phyloP scores from a whole-genome alignment of 2,329 filamentous ascomycete species.

The Clarireedia homoeocarpa region DNA sequence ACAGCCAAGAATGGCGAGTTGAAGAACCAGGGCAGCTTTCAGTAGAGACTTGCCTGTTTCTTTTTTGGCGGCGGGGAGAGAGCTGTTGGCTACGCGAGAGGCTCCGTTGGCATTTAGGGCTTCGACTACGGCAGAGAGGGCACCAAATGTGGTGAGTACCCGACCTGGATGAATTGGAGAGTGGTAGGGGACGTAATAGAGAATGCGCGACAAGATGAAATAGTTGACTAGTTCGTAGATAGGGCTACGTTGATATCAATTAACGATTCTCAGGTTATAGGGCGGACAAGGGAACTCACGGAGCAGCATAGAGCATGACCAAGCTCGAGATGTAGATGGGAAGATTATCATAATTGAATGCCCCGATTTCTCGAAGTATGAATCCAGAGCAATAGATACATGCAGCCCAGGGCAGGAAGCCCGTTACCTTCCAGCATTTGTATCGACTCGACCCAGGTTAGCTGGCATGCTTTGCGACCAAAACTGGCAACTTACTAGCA shows the following conservation, averaged over 20 bases:
- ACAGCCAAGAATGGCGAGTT: constrained; percentile 42
- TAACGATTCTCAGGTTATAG: background rate
- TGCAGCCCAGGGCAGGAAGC: constrained; percentile 46
- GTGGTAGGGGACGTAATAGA: constrained; percentile 54
- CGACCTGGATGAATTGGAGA: constrained; percentile 42
- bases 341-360: constrained; percentile 41
- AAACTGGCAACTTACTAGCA: constrained; percentile 39
- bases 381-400: constrained; percentile 50
- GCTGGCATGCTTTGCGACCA: background rate
- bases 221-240: constrained; percentile 55
- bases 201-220: constrained; percentile 49
- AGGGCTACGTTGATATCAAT: constrained; percentile 34
- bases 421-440: constrained; percentile 47
- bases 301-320: constrained; percentile 25
- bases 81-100: constrained; percentile 39
- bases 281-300: constrained; percentile 20
- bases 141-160: constrained; percentile 39
- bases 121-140: constrained; percentile 41
- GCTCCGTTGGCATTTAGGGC: constrained; percentile 42
- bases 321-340: constrained; percentile 38
- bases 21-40: constrained; percentile 45
- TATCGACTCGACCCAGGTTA: constrained; percentile 37
- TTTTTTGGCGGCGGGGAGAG: constrained; percentile 33
- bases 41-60: constrained; percentile 38
- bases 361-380: constrained; percentile 43